These are phyloP conservation scores for Chrysanthemum makinoi DNA, from an alignment of 129 eudicot genomes.

Conservation along the genomic window DNA sequence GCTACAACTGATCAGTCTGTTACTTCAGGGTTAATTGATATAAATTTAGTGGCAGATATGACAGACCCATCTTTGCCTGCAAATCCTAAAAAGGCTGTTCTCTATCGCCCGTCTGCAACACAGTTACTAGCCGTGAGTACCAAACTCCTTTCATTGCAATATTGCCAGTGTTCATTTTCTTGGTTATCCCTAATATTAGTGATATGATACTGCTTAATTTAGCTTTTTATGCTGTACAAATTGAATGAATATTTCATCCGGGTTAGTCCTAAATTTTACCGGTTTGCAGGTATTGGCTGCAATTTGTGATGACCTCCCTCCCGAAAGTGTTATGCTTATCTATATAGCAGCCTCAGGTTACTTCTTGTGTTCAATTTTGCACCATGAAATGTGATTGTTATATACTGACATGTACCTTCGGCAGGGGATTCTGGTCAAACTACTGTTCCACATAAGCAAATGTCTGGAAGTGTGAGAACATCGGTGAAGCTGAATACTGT, in stretches of 20 bases:
- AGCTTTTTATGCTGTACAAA: too few species aligned
- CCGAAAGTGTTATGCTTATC: constrained; percentile 79
- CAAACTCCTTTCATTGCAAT: constrained; percentile 1
- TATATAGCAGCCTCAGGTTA: constrained; percentile 88
- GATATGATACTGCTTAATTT: too few species aligned
- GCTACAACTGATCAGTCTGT: constrained; percentile 56
- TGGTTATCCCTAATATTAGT: not conserved
- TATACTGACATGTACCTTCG: constrained; percentile 25
- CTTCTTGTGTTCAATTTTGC: constrained; percentile 8
- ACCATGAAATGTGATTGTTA: constrained; percentile 2
- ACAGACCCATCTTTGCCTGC: constrained; percentile 92
- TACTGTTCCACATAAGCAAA: constrained; percentile 39
- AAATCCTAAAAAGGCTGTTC: constrained; percentile 89
- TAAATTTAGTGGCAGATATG: constrained; percentile 88
- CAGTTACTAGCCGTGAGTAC: constrained; percentile 87
- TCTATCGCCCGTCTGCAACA: constrained; percentile 80
- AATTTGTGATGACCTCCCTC: constrained; percentile 86
- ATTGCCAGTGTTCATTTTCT: not conserved
- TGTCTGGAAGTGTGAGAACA: constrained; percentile 65
- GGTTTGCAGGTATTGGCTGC: constrained; percentile 73
- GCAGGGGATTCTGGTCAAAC: constrained; percentile 57
- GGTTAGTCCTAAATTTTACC: not conserved
- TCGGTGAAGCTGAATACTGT: constrained; percentile 42
- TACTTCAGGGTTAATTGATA: constrained; percentile 90
- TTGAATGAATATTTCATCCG: too few species aligned